Percentiles rank a stretch among this genome's conserved stretches.
Conservation (phyloP, 176 grass and related monocot species). For the Dactylis glomerata region DNA sequence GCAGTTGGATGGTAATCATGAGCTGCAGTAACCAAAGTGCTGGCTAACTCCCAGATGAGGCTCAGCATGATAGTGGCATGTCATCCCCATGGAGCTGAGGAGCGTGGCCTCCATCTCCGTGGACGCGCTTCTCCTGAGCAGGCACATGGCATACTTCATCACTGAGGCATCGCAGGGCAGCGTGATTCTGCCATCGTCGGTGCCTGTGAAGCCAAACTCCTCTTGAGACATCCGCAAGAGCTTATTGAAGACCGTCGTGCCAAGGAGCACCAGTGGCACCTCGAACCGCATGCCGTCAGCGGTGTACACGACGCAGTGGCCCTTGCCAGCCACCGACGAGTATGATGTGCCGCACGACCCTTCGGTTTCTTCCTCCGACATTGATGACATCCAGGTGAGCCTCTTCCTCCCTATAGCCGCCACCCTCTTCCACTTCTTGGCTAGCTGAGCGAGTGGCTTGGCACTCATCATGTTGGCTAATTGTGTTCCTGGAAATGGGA, state of each 20-base stretch:
- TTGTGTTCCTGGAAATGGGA: no score
- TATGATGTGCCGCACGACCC: not conserved
- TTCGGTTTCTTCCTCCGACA: not conserved
- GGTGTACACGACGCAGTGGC: constrained; percentile 20
- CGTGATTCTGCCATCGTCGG: constrained; percentile 34
- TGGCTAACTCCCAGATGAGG: not conserved
- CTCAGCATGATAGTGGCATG: constrained; percentile 17
- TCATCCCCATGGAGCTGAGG: constrained; percentile 36
- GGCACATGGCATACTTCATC: constrained; percentile 43
- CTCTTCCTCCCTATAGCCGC: no score
- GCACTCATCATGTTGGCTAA: not conserved
- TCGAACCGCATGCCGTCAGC: constrained; percentile 32
- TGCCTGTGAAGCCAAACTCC: constrained; percentile 36
- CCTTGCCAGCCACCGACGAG: constrained; percentile 22
- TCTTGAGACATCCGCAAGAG: constrained; percentile 48
- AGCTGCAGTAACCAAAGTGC: constrained; percentile 16
- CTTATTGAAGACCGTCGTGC: constrained; percentile 24
- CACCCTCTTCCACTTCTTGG: no score
- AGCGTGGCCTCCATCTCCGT: constrained; percentile 31
- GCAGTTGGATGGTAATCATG: not conserved
- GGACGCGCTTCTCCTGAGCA: constrained; percentile 33
- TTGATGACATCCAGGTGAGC: no score
- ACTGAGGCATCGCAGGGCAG: constrained; percentile 30
- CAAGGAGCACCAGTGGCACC: constrained; percentile 41
- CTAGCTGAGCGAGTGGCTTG: not conserved